A percentile compares a stretch with the other conserved stretches of the same genome.
Evolutionary conservation across 495 filamentous ascomycete genomes (phyloP).

Genomic region (Daldinia concentrica): DNA sequence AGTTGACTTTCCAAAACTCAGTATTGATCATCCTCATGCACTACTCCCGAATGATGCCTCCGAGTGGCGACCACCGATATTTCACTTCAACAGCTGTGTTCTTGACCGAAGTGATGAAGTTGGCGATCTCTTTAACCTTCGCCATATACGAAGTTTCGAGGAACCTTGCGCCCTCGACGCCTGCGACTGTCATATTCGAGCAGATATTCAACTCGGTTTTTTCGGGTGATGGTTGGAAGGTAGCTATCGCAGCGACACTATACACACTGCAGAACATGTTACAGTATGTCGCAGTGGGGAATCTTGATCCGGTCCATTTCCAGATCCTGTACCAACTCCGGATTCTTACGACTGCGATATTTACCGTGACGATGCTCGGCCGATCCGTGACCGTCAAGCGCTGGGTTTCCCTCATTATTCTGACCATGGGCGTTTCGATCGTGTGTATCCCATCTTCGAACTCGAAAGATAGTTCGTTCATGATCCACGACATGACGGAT

Average conservation of each 20-base stretch:
- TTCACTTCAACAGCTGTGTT: constrained; percentile 94
- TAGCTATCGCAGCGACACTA: constrained; percentile 86
- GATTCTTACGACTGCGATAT: constrained; percentile 90
- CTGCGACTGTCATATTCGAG: constrained; percentile 79
- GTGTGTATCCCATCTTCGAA: constrained; percentile 77
- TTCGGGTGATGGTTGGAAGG: constrained; percentile 94
- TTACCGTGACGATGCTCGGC: constrained; percentile 79
- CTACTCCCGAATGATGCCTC: constrained; percentile 92
- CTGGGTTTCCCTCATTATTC: constrained; percentile 82
- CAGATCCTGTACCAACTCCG: constrained; percentile 94
- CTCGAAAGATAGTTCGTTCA: constrained; percentile 54
- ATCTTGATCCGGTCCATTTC: constrained; percentile 90
- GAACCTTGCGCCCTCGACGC: constrained; percentile 75
- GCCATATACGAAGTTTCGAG: constrained; percentile 86
- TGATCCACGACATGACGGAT: constrained; percentile 64
- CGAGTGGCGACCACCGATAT: constrained; percentile 82
- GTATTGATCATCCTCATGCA: constrained; percentile 84
- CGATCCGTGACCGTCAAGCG: constrained; percentile 72
- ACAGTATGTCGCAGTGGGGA: constrained; percentile 91
- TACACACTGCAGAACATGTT: constrained; percentile 92
- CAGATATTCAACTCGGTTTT: constrained; percentile 84
- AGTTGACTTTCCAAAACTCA: constrained; percentile 85
- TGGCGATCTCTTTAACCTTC: constrained; percentile 84
- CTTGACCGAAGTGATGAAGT: constrained; percentile 90
- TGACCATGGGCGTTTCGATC: constrained; percentile 85